A percentile compares a stretch with the other conserved stretches of the same genome.
Conservation (phyloP, 23 red algal genomes). For the Pyropia yezoensis region DNA sequence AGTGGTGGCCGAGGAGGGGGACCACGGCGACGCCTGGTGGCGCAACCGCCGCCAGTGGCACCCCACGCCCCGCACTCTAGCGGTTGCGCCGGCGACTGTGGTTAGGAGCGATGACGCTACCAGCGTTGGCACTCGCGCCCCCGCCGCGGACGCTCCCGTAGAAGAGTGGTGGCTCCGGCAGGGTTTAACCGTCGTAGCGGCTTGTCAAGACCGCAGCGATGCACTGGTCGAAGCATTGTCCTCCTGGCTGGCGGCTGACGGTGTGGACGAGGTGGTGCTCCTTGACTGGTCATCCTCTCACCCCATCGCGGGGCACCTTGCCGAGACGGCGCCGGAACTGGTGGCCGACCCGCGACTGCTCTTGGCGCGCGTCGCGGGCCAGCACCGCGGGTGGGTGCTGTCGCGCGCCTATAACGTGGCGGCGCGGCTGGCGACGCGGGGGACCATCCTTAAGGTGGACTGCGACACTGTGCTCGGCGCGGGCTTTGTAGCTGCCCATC, state of each 20-base stretch:
- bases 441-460: conserved; percentile 47
- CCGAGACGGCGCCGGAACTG: not conserved
- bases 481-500: conserved; percentile 51
- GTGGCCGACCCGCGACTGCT: conserved; percentile 8
- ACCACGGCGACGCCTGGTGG: too few relatives aligned
- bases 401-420: conserved; percentile 69
- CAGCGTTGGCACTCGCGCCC: too few relatives aligned
- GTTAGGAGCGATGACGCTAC: too few relatives aligned
- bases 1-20: too few relatives aligned
- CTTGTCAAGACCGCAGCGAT: conserved; percentile 57
- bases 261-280: conserved; percentile 44
- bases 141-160: too few relatives aligned
- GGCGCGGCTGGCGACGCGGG: conserved; percentile 7
- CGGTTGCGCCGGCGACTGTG: too few relatives aligned
- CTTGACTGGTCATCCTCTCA: conserved; percentile 63
- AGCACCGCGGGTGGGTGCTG: conserved; percentile 49
- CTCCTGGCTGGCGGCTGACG: conserved; percentile 25
- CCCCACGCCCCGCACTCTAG: too few relatives aligned
- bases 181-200: conserved; percentile 52
- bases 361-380: conserved; percentile 28
- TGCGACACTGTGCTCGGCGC: conserved; percentile 61
- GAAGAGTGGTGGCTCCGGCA: conserved; percentile 25
- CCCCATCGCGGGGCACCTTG: not conserved
- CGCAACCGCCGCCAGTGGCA: too few relatives aligned
- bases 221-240: conserved; percentile 15